Percentiles rank a stretch among this genome's conserved stretches.
Evolutionary conservation across 2,329 filamentous ascomycete genomes (phyloP).

Genomic region (Colletotrichum camelliae): DNA sequence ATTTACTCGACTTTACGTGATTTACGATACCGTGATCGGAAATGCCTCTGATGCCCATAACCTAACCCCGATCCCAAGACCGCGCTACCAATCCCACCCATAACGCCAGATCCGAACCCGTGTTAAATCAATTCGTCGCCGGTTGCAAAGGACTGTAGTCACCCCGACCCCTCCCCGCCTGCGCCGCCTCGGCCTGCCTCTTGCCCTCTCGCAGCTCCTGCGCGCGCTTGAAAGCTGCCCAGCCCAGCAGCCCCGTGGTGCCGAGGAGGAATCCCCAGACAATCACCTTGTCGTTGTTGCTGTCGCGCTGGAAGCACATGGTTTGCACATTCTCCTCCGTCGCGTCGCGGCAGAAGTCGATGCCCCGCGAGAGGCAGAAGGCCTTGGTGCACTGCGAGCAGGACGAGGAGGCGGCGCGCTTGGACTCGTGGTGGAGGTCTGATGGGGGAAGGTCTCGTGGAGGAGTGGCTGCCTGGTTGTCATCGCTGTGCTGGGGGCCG

Average conservation of each 20-base stretch:
- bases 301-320: constrained; percentile 71
- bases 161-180: constrained; percentile 19
- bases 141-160: neutral
- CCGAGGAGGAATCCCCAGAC: constrained; percentile 69
- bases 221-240: constrained; percentile 60
- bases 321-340: constrained; percentile 67
- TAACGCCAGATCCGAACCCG: neutral
- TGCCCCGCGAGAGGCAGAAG: constrained; percentile 64
- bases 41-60: neutral
- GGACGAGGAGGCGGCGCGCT: constrained; percentile 46
- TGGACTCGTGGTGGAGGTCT: constrained; percentile 20
- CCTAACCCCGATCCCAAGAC: neutral
- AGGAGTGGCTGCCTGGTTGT: constrained; percentile 19
- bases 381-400: constrained; percentile 69
- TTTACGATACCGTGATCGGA: neutral
- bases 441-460: constrained; percentile 25
- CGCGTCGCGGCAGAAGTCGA: constrained; percentile 68
- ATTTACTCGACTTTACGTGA: neutral
- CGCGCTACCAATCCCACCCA: neutral
- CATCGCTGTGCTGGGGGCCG: constrained; percentile 44
- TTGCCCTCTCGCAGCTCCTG: constrained; percentile 43
- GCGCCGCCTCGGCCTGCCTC: constrained; percentile 3
- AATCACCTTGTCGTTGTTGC: constrained; percentile 70
- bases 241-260: constrained; percentile 63
- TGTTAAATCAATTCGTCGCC: neutral